A percentile compares a stretch with the other conserved stretches of the same genome.
Evolutionary conservation across 140 eudicot genomes (phyloP).

Genomic region (Stevia rebaudiana): DNA sequence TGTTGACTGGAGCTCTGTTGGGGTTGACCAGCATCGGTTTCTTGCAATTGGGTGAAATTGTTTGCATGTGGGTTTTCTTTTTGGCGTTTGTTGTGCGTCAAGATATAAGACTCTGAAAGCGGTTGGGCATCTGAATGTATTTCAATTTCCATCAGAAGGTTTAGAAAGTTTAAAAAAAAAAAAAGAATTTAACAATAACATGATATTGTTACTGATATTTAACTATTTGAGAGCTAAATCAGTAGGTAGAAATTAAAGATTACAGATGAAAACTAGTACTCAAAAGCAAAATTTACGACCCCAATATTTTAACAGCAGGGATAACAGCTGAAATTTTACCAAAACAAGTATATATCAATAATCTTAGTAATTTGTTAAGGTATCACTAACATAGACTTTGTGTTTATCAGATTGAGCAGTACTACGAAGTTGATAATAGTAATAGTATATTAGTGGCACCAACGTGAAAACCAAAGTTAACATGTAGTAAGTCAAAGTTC

Average conservation of each 20-base stretch:
- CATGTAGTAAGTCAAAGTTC: background rate
- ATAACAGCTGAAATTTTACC: background rate
- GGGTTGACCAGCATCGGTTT: conserved; percentile 22
- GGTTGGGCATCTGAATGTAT: conserved; percentile 16
- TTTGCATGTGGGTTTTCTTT: conserved; percentile 23
- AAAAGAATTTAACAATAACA: background rate
- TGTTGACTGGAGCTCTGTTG: conserved; percentile 32
- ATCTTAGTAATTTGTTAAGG: background rate
- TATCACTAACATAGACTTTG: background rate
- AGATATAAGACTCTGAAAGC: conserved; percentile 31
- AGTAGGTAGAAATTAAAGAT: background rate
- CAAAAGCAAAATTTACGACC: background rate
- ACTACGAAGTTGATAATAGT: background rate
- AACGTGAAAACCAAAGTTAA: background rate
- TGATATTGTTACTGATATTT: too few relatives aligned
- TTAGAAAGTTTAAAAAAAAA: too few relatives aligned
- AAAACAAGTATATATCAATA: background rate
- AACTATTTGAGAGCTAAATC: background rate
- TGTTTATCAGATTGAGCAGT: background rate
- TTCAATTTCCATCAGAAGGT: conserved; percentile 5
- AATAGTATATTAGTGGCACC: background rate
- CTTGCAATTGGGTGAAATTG: conserved; percentile 14
- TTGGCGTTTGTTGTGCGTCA: conserved; percentile 22
- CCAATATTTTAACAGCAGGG: background rate
- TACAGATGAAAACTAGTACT: background rate